phyloP scores from a whole-genome alignment of 1,284 basidiomycete species.

The Lentinula novae-zelandiae region DNA sequence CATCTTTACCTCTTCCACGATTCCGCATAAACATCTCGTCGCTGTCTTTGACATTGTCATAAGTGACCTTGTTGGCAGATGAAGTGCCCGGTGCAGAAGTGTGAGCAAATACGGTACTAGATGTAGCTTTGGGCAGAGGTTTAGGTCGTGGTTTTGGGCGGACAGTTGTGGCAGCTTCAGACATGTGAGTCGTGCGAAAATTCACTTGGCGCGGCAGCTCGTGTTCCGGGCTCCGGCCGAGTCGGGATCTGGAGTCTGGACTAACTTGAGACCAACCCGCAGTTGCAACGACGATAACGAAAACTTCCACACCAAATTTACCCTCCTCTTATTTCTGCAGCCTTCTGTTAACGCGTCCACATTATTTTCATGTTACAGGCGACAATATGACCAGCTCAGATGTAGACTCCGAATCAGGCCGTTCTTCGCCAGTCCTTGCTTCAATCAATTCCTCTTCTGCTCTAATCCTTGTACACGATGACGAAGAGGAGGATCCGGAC shows the following conservation, averaged over 20 bases:
- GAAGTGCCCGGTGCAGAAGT: constrained; percentile 16
- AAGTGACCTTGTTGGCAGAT: constrained; percentile 17
- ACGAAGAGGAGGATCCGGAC: not conserved
- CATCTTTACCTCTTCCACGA: constrained; percentile 42
- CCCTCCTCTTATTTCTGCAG: not conserved
- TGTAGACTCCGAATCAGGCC: constrained; percentile 6
- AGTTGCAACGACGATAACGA: not conserved
- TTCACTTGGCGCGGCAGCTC: not conserved
- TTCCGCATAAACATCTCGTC: constrained; percentile 68
- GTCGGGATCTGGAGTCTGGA: not conserved
- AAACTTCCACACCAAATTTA: too few species aligned
- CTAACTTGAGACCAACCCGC: not conserved
- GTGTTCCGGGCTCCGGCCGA: not conserved
- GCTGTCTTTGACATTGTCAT: constrained; percentile 40
- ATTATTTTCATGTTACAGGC: not conserved
- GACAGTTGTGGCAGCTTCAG: constrained; percentile 25
- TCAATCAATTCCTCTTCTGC: constrained; percentile 38
- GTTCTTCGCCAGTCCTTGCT: constrained; percentile 19
- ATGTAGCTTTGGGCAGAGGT: constrained; percentile 15
- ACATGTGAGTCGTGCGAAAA: constrained; percentile 7
- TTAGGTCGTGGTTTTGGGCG: constrained; percentile 50
- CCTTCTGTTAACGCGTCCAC: not conserved
- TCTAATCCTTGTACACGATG: constrained; percentile 54
- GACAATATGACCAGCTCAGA: constrained; percentile 1
- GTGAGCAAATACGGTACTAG: constrained; percentile 12